Evolutionary conservation across 2,329 filamentous ascomycete genomes (phyloP).

Genomic region (Plectosphaerella plurivora): DNA sequence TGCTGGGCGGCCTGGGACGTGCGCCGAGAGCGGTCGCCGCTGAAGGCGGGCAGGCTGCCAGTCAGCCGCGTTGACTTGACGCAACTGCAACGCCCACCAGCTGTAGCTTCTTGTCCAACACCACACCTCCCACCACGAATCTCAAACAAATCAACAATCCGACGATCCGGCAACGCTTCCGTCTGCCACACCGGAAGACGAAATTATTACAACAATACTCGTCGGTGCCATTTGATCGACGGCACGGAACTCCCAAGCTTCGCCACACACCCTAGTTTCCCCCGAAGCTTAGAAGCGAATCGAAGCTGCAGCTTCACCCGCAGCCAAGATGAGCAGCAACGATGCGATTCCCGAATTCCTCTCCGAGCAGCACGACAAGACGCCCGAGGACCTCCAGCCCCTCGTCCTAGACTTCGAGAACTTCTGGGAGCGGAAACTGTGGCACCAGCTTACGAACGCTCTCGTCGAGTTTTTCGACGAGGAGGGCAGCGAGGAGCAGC

Average conservation of each 20-base stretch:
- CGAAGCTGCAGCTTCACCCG: slow-evolving; percentile 11
- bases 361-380: slow-evolving; percentile 79
- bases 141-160: too few relatives aligned
- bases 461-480: slow-evolving; percentile 85
- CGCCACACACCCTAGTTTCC: slow-evolving; percentile 6
- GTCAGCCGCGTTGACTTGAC: slow-evolving; percentile 27
- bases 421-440: slow-evolving; percentile 96
- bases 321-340: slow-evolving; percentile 60
- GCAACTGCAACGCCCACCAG: background rate
- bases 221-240: background rate
- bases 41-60: slow-evolving; percentile 27
- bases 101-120: background rate
- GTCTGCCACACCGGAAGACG: too few relatives aligned
- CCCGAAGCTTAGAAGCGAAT: background rate
- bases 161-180: background rate
- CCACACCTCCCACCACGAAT: background rate
- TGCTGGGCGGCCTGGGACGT: slow-evolving; percentile 13
- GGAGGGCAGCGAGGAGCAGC: slow-evolving; percentile 74
- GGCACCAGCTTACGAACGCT: slow-evolving; percentile 94
- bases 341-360: slow-evolving; percentile 92
- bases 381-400: slow-evolving; percentile 82
- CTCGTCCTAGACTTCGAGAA: slow-evolving; percentile 91
- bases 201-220: too few relatives aligned
- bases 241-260: background rate
- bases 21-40: slow-evolving; percentile 5